phyloP scores from a whole-genome alignment of 2,329 filamentous ascomycete species.

The Trichoderma sp. region DNA sequence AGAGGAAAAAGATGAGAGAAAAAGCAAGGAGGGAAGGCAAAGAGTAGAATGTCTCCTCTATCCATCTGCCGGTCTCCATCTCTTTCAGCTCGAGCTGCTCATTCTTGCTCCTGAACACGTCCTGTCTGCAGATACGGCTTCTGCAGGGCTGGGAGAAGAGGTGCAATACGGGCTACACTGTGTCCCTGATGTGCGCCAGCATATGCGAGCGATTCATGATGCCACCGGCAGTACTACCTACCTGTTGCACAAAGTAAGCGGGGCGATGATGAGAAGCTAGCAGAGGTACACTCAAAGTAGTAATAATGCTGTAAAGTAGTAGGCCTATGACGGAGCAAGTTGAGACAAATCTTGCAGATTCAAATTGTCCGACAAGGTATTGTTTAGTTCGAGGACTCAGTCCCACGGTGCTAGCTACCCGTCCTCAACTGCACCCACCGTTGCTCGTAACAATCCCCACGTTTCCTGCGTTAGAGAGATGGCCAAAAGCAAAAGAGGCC shows the following conservation, averaged over 20 bases:
- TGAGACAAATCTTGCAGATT: conserved; percentile 9
- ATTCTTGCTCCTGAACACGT: background rate
- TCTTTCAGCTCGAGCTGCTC: conserved; percentile 17
- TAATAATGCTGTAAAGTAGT: background rate
- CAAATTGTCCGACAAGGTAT: conserved; percentile 23
- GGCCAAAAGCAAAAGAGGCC: conserved; percentile 20
- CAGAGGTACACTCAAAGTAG: background rate
- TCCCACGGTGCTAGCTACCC: conserved; percentile 10
- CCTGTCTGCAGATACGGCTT: background rate
- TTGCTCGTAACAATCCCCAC: conserved; percentile 12
- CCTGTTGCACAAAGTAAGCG: conserved; percentile 9
- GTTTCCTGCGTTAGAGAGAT: conserved; percentile 24
- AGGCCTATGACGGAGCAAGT: background rate
- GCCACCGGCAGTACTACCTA: conserved; percentile 18
- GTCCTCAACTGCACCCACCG: conserved; percentile 10
- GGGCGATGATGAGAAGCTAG: background rate
- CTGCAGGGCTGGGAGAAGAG: conserved; percentile 24
- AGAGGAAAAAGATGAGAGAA: background rate
- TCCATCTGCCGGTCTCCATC: conserved; percentile 21
- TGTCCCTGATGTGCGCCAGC: conserved; percentile 8
- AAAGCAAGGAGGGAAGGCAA: background rate
- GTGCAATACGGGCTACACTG: conserved; percentile 3
- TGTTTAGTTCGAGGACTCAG: conserved; percentile 7
- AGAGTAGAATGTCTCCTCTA: background rate
- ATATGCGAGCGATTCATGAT: conserved; percentile 21